phyloP scores from a whole-genome alignment of 2,329 filamentous ascomycete genomes.

The Fusarium zealandicum region DNA sequence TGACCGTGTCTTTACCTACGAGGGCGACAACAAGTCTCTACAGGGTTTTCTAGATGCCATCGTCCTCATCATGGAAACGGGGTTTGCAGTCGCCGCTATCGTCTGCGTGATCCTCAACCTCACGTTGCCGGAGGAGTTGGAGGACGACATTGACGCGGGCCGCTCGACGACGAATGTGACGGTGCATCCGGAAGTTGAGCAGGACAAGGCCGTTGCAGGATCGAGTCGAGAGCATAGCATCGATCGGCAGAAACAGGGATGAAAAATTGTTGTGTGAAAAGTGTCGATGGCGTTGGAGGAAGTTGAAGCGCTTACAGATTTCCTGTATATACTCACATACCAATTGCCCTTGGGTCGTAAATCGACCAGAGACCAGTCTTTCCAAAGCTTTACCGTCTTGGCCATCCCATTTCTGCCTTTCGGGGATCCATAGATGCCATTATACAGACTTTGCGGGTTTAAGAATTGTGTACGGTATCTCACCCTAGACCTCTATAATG shows the following conservation, averaged over 20 bases:
- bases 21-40: conserved; percentile 70
- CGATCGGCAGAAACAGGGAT: conserved; percentile 29
- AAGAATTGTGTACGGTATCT: too few species aligned
- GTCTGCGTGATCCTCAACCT: conserved; percentile 78
- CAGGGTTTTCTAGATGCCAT: conserved; percentile 79
- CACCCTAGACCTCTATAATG: too few species aligned
- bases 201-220: conserved; percentile 13
- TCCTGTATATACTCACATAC: too few species aligned
- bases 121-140: conserved; percentile 75
- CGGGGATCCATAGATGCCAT: too few species aligned
- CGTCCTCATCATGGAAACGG: conserved; percentile 75
- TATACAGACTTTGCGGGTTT: too few species aligned
- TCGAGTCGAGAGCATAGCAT: conserved; percentile 37
- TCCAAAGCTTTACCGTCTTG: too few species aligned
- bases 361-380: too few species aligned
- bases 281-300: too few species aligned
- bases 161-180: conserved; percentile 30
- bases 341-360: too few species aligned
- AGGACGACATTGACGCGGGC: conserved; percentile 56
- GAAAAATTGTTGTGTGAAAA: background rate
- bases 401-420: too few species aligned
- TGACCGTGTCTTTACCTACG: conserved; percentile 74
- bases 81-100: conserved; percentile 77
- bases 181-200: conserved; percentile 18
- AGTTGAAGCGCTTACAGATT: too few species aligned